Conservation (phyloP, 2,329 filamentous ascomycete genomes). For the Ascochyta clinopodiicola region DNA sequence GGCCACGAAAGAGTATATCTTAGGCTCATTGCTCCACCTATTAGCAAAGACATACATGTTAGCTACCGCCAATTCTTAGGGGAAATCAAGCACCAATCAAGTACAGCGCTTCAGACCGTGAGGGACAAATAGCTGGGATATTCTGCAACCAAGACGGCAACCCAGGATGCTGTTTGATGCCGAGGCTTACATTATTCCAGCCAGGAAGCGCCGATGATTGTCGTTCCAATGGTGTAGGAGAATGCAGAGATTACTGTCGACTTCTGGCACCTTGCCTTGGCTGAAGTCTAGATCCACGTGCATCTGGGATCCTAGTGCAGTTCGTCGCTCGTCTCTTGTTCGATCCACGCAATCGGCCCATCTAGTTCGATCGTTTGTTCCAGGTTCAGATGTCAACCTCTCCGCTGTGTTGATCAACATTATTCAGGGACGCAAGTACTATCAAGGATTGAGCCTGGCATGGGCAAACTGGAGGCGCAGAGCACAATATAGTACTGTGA, state of each 20-base stretch:
- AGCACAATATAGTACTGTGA: too few relatives aligned
- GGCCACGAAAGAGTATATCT: constrained; percentile 18
- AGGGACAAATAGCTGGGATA: not conserved
- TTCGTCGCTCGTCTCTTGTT: constrained; percentile 1
- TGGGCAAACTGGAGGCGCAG: too few relatives aligned
- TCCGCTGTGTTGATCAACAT: not conserved
- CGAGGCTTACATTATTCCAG: not conserved
- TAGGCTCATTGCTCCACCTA: constrained; percentile 14
- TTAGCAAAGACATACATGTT: constrained; percentile 9
- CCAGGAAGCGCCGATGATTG: not conserved
- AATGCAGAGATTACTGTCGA: not conserved
- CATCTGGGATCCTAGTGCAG: constrained; percentile 1
- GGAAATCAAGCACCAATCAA: constrained; percentile 11
- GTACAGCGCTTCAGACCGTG: not conserved
- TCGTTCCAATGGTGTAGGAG: not conserved
- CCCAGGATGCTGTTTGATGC: not conserved
- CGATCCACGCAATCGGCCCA: constrained; percentile 9
- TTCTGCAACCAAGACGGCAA: not conserved
- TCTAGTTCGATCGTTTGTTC: not conserved
- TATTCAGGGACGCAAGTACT: too few relatives aligned
- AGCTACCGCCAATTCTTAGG: constrained; percentile 20
- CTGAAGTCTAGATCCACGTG: not conserved
- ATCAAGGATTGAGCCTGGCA: too few relatives aligned
- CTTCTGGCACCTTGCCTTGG: not conserved
- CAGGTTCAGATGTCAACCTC: not conserved